Percentiles rank a stretch among this genome's conserved stretches.
These are phyloP conservation scores for Cyclostephanos tholiformis DNA, from an alignment of 108 stramenopile species.

Conservation along the genomic window DNA sequence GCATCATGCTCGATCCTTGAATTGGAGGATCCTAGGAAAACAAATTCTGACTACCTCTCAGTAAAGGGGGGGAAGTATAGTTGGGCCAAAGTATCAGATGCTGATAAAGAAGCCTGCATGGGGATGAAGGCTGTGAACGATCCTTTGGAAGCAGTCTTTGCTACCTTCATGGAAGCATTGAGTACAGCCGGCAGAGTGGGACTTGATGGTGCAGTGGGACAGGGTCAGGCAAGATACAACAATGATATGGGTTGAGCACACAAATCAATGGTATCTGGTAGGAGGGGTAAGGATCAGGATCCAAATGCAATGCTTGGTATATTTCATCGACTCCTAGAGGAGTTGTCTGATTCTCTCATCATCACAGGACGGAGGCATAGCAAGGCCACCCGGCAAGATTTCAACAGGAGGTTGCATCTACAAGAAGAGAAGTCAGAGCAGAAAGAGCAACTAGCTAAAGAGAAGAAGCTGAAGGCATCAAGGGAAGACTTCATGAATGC, in stretches of 20 bases:
- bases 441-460: neutral
- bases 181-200: neutral
- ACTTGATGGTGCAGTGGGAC: neutral
- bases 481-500: constrained; percentile 14
- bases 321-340: constrained; percentile 12
- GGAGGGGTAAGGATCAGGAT: too few species aligned
- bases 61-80: neutral
- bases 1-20: neutral
- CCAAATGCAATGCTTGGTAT: too few species aligned
- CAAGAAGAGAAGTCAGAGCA: neutral
- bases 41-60: neutral
- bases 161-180: constrained; percentile 7
- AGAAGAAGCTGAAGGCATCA: neutral
- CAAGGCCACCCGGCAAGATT: neutral
- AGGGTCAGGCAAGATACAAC: constrained; percentile 17
- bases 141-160: constrained; percentile 15
- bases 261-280: too few species aligned
- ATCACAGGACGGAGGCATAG: neutral
- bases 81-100: neutral
- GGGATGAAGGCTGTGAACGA: too few species aligned
- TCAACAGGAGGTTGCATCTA: neutral
- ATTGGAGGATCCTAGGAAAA: neutral
- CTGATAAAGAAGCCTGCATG: too few species aligned
- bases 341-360: neutral
- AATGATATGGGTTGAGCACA: too few species aligned